A percentile compares a stretch with the other conserved stretches of the same genome.
Evolutionary conservation across 1,284 basidiomycete species (phyloP).

Genomic region (Polyporus tsugae): DNA sequence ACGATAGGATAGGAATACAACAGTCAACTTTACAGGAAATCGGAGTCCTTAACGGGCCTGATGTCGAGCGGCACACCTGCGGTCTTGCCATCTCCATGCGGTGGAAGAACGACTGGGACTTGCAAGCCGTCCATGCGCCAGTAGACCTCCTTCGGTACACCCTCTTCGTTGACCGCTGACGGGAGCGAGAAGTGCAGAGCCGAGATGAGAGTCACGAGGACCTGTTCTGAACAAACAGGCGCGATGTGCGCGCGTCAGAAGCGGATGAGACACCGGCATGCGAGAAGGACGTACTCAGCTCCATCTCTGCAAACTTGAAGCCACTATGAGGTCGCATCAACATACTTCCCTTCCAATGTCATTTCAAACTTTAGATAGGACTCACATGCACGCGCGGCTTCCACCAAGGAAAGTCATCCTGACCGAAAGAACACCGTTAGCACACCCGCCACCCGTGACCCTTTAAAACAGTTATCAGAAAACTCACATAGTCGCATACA

Average conservation of each 20-base stretch:
- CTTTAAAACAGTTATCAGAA: not conserved
- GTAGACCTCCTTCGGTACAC: conserved; percentile 45
- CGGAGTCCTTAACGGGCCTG: conserved; percentile 38
- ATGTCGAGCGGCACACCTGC: conserved; percentile 45
- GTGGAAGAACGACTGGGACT: conserved; percentile 47
- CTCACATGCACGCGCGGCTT: conserved; percentile 45
- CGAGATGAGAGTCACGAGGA: conserved; percentile 35
- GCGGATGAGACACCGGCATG: too few relatives aligned
- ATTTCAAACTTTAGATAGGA: not conserved
- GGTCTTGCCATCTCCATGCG: conserved; percentile 43
- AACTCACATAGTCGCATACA: conserved; percentile 47
- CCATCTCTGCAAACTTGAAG: conserved; percentile 46
- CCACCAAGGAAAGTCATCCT: conserved; percentile 51
- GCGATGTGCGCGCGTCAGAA: not conserved
- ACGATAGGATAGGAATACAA: not conserved
- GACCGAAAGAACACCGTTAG: not conserved
- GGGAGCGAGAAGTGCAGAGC: conserved; percentile 46
- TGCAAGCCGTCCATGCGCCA: conserved; percentile 49
- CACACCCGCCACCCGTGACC: not conserved
- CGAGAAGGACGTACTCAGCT: conserved; percentile 39
- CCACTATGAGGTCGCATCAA: conserved; percentile 33
- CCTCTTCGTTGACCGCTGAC: conserved; percentile 38
- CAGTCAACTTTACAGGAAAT: conserved; percentile 34
- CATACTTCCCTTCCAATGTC: too few relatives aligned
- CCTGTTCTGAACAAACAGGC: conserved; percentile 31